Evolutionary conservation across 768 basidiomycete genomes (phyloP).

Genomic region (Coprinopsis marcescibilis): DNA sequence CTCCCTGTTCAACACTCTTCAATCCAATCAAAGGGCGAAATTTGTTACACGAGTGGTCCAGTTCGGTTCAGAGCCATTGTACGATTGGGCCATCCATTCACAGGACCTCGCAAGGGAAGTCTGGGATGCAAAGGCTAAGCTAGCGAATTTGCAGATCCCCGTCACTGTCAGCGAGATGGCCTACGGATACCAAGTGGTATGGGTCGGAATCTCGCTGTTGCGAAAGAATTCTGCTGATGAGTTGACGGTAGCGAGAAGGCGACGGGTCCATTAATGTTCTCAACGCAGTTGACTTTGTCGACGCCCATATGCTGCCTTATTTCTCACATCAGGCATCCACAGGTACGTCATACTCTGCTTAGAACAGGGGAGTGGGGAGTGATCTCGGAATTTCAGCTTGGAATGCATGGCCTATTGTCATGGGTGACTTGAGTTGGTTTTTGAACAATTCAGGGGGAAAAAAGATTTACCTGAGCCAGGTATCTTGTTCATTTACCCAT

Average conservation of each 20-base stretch:
- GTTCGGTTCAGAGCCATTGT: constrained; percentile 70
- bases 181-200: constrained; percentile 46
- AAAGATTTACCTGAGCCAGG: constrained; percentile 74
- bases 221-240: not conserved
- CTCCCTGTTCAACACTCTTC: constrained; percentile 43
- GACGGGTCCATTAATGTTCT: constrained; percentile 51
- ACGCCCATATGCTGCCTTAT: constrained; percentile 69
- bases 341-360: constrained; percentile 27
- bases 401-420: constrained; percentile 57
- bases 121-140: constrained; percentile 36
- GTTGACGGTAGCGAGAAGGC: constrained; percentile 29
- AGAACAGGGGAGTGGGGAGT: not conserved
- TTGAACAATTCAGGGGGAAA: constrained; percentile 56
- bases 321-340: constrained; percentile 53
- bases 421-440: constrained; percentile 61
- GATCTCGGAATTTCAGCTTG: constrained; percentile 31
- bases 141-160: constrained; percentile 51
- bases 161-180: constrained; percentile 68
- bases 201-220: not conserved
- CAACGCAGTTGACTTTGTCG: constrained; percentile 55
- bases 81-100: constrained; percentile 48
- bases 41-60: constrained; percentile 62
- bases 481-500: constrained; percentile 21
- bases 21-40: constrained; percentile 55
- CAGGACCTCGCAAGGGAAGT: constrained; percentile 47